A percentile compares a stretch with the other conserved stretches of the same genome.
Conservation (phyloP, 2,329 filamentous ascomycete species). For the Trichoderma koningiopsis region DNA sequence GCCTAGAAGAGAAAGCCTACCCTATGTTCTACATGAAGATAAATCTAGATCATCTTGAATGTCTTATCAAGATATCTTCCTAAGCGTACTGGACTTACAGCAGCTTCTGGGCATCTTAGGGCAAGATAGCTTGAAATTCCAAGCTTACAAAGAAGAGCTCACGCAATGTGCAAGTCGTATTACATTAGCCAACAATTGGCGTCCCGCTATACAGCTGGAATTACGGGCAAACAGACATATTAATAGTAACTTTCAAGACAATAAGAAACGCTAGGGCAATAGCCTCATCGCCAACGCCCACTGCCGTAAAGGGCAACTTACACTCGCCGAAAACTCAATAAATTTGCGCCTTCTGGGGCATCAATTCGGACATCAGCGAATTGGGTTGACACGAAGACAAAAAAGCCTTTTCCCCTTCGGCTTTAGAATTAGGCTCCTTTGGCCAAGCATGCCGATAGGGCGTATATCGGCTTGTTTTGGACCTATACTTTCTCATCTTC, state of each 20-base stretch:
- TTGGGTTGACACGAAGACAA: not conserved
- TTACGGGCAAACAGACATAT: not conserved
- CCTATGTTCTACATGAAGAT: not conserved
- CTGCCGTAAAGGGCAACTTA: not conserved
- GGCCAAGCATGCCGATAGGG: not conserved
- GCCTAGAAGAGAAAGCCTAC: not conserved
- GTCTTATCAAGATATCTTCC: not conserved
- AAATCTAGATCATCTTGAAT: not conserved
- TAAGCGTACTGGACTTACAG: too few relatives aligned
- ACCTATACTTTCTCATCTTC: not conserved
- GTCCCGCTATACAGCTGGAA: not conserved
- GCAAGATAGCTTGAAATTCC: not conserved
- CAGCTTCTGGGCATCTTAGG: not conserved
- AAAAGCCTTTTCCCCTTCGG: not conserved
- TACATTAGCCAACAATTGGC: not conserved
- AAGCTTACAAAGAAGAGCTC: not conserved
- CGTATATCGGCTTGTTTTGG: not conserved
- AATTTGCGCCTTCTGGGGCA: not conserved
- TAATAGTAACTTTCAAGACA: not conserved
- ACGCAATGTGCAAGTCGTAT: not conserved
- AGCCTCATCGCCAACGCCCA: not conserved
- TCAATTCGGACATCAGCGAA: not conserved
- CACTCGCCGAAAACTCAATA: not conserved
- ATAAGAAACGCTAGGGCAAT: not conserved
- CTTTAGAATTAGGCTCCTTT: not conserved